These are phyloP conservation scores for Penstemon newberryi DNA, from an alignment of 257 asterid species.

Conservation along the genomic window DNA sequence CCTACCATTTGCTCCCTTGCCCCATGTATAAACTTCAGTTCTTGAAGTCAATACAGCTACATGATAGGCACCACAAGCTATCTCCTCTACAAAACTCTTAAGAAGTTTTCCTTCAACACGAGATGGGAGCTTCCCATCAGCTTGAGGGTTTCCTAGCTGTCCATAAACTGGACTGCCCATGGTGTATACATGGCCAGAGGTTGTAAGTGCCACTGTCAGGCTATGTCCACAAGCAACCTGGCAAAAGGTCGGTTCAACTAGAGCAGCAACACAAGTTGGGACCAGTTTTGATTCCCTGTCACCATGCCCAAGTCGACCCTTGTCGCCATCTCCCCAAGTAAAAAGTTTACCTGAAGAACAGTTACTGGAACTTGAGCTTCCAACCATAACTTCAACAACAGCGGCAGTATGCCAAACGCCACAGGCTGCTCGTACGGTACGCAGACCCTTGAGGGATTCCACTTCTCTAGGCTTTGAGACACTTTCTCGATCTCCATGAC, in stretches of 20 bases:
- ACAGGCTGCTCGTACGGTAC: slow-evolving; percentile 85
- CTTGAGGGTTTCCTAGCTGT: slow-evolving; percentile 81
- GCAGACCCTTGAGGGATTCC: slow-evolving; percentile 86
- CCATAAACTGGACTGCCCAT: slow-evolving; percentile 97
- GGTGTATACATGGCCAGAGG: slow-evolving; percentile 82
- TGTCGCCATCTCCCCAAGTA: slow-evolving; percentile 98
- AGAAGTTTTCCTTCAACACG: slow-evolving; percentile 80
- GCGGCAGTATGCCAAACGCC: slow-evolving; percentile 99
- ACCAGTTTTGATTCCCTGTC: slow-evolving; percentile 82
- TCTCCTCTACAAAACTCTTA: slow-evolving; percentile 80
- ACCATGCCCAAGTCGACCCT: slow-evolving; percentile 86
- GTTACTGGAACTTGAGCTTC: slow-evolving; percentile 79
- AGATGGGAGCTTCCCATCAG: slow-evolving; percentile 81
- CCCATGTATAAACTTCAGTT: slow-evolving; percentile 96
- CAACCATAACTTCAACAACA: slow-evolving; percentile 90
- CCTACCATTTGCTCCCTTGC: slow-evolving; percentile 93
- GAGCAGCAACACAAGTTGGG: slow-evolving; percentile 93
- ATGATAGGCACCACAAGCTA: slow-evolving; percentile 94
- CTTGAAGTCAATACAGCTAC: slow-evolving; percentile 84
- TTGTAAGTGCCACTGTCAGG: slow-evolving; percentile 86
- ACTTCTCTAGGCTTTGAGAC: slow-evolving; percentile 80
- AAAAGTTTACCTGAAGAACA: slow-evolving; percentile 88
- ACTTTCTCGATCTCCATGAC: slow-evolving; percentile 82
- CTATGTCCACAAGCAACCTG: slow-evolving; percentile 95
- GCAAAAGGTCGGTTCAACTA: slow-evolving; percentile 84